These are phyloP conservation scores for Boletus rubroflammeus DNA, from an alignment of 768 basidiomycete species.

Conservation along the genomic window DNA sequence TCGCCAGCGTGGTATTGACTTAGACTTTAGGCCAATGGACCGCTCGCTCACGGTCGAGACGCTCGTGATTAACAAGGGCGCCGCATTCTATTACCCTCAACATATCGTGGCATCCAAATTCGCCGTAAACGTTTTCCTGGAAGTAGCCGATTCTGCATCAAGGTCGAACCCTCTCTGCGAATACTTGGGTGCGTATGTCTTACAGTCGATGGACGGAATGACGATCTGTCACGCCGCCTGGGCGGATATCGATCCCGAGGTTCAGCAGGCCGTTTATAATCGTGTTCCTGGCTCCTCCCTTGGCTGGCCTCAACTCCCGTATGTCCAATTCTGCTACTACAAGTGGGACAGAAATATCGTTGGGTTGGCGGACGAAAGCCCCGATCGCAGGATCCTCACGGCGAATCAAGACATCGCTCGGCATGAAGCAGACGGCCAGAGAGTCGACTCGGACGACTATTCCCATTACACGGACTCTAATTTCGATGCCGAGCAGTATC, in stretches of 20 bases:
- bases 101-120: conserved; percentile 16
- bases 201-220: background rate
- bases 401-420: background rate
- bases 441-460: background rate
- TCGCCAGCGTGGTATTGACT: conserved; percentile 15
- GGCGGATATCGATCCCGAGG: conserved; percentile 5
- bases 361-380: conserved; percentile 6
- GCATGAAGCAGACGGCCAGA: no score
- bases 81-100: conserved; percentile 10
- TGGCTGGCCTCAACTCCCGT: conserved; percentile 3
- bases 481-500: background rate
- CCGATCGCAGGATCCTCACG: background rate
- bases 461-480: background rate
- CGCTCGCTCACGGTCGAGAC: background rate
- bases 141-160: background rate
- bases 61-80: background rate
- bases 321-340: conserved; percentile 15
- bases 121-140: conserved; percentile 27
- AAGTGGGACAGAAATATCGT: conserved; percentile 21
- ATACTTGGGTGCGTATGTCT: conserved; percentile 28
- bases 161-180: background rate
- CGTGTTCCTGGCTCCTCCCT: background rate
- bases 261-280: conserved; percentile 1
- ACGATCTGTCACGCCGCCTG: background rate
- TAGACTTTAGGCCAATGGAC: conserved; percentile 2